Evolutionary conservation across 768 basidiomycete genomes (phyloP), one percentile per base, ranked within the genome.

Genomic region (Russula lepida): DNA sequence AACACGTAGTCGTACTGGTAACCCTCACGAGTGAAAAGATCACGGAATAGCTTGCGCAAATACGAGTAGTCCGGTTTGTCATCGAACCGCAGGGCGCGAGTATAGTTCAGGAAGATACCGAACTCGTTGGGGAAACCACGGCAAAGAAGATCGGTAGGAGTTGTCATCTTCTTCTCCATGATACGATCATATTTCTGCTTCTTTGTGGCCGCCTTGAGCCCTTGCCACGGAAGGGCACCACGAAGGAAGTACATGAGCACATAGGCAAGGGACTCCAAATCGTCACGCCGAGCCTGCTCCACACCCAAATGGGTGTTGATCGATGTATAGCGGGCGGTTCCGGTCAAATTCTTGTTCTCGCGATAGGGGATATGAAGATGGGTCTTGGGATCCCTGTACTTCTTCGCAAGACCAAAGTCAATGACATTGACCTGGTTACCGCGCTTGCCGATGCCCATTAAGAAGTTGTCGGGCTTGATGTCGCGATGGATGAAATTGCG

Each of bases 131-230:
- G 95, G 84, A 97, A 98, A n/a, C 92, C 94, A 67, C 95, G 94
- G 79, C 95, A 98, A 30, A 99, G 85, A 60, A 95, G 80, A 73
- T 98, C 94, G 54, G 92, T 95, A 15, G 94, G 92, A 0, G 94
- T 97, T 39, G 97, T 98, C 94, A 99, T 98, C 85, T 99, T 99
- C 85, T 99, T 99, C 78, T 99, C 97, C 97, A 99, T 99, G 79
- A 99, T 99, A 63, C 97, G 88, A 76, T 98, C 97, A 75, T 98
- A 98, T 79, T 99, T 99, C 82, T 99, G 97, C 84, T 99, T 99
- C 92, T 99, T 99, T 62, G 97, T 99, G 43, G 95, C 95, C 62
- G 97, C 97, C 79, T 99, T 99, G 72, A 99, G 84, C 62, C 97
- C 97, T 75, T 99, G 97, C 95, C 95, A 99, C 33, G 95, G 95